Percentiles rank a stretch among this genome's conserved stretches.
Conservation (phyloP, 306 rosid species). For the Nissolia schottii region DNA sequence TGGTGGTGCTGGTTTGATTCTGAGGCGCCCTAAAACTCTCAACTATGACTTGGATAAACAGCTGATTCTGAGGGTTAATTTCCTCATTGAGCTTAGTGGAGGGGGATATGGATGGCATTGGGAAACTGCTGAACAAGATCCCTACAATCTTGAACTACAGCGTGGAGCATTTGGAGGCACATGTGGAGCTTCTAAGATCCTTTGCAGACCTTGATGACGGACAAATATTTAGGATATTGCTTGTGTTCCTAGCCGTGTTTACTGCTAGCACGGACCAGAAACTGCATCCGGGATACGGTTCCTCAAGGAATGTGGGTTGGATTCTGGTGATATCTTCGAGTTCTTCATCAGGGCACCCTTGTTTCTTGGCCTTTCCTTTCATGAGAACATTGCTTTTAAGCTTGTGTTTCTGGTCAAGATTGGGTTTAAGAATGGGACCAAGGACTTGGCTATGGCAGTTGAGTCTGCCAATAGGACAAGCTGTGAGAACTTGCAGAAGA, state of each 20-base stretch:
- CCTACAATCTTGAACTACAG: conserved; percentile 58
- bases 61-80: conserved; percentile 48
- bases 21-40: conserved; percentile 47
- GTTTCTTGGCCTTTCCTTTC: conserved; percentile 60
- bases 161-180: conserved; percentile 46
- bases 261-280: conserved; percentile 74
- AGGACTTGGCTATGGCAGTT: conserved; percentile 56
- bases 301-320: conserved; percentile 74
- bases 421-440: conserved; percentile 62
- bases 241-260: conserved; percentile 51
- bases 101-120: conserved; percentile 51
- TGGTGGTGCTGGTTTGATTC: conserved; percentile 57
- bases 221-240: conserved; percentile 57
- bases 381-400: conserved; percentile 51
- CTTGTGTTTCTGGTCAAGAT: conserved; percentile 66
- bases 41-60: conserved; percentile 59
- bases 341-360: conserved; percentile 69
- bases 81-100: conserved; percentile 44
- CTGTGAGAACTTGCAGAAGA: conserved; percentile 66
- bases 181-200: conserved; percentile 54
- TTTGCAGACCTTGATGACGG: conserved; percentile 51
- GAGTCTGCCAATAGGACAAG: conserved; percentile 62
- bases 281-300: conserved; percentile 64
- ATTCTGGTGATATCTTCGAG: conserved; percentile 53
- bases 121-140: conserved; percentile 42